A percentile compares a stretch with the other conserved stretches of the same genome.
These are phyloP conservation scores for Xylaria sp. DNA, from an alignment of 2,329 filamentous ascomycete genomes.

Conservation along the genomic window DNA sequence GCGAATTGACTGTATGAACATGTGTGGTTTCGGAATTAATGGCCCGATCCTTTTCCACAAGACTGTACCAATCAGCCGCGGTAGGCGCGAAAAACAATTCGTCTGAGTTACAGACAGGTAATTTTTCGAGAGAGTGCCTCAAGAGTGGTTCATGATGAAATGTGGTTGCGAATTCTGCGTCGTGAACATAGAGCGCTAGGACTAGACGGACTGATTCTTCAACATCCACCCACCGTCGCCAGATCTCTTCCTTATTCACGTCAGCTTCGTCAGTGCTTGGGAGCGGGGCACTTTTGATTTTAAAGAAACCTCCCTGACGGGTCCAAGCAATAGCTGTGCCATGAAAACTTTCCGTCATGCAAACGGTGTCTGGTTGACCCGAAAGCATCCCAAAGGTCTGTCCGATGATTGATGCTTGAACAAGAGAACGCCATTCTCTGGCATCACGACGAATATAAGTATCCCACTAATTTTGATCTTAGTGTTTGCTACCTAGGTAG, in stretches of 20 bases:
- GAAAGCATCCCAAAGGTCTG: slow-evolving; percentile 37
- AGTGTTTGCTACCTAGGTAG: background rate
- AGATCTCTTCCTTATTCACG: slow-evolving; percentile 26
- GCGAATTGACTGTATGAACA: background rate
- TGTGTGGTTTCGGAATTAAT: slow-evolving; percentile 4
- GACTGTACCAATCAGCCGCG: slow-evolving; percentile 29
- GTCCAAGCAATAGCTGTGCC: slow-evolving; percentile 36
- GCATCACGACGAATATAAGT: slow-evolving; percentile 36
- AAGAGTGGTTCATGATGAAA: slow-evolving; percentile 36
- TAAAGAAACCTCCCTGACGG: slow-evolving; percentile 35
- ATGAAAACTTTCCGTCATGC: slow-evolving; percentile 36
- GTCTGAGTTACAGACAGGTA: slow-evolving; percentile 32
- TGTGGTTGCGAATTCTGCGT: slow-evolving; percentile 34
- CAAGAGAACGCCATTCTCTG: slow-evolving; percentile 35
- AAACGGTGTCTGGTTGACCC: slow-evolving; percentile 34
- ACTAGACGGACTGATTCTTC: slow-evolving; percentile 36
- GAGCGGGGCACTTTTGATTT: slow-evolving; percentile 32
- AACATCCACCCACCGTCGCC: slow-evolving; percentile 34
- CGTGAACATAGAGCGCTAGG: slow-evolving; percentile 33
- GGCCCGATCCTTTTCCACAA: slow-evolving; percentile 22
- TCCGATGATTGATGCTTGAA: slow-evolving; percentile 35
- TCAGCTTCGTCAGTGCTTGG: slow-evolving; percentile 23
- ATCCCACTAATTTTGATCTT: slow-evolving; percentile 26
- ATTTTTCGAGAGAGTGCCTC: slow-evolving; percentile 22
- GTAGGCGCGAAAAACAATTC: slow-evolving; percentile 33